Percentiles rank a stretch among this genome's conserved stretches.
These are phyloP conservation scores for Abelmoschus esculentus DNA, from an alignment of 345 rosid species.

Conservation along the genomic window DNA sequence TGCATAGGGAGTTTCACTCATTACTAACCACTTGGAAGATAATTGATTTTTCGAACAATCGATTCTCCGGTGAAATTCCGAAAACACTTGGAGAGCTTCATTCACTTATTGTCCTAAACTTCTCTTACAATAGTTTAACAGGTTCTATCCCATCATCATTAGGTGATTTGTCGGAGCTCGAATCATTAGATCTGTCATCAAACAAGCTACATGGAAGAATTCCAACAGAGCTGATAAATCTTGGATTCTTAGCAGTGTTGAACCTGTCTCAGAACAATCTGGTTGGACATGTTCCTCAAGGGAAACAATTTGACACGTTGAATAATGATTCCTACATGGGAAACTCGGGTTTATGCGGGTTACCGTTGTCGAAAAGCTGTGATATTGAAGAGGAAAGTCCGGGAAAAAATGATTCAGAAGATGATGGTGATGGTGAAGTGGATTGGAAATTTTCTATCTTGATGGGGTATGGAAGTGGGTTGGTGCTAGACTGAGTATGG, in stretches of 20 bases:
- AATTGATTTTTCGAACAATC: neutral
- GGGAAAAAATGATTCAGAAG: neutral
- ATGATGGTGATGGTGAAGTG: neutral
- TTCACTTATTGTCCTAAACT: too few species aligned
- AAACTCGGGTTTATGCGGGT: neutral
- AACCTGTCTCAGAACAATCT: neutral
- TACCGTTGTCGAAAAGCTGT: neutral
- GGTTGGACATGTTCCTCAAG: neutral
- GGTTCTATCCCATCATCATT: neutral
- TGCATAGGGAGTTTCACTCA: neutral
- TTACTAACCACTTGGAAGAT: neutral
- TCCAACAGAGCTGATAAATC: neutral
- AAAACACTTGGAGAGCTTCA: neutral
- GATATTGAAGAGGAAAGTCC: neutral
- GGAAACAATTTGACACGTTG: neutral
- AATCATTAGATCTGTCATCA: neutral
- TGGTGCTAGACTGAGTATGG: neutral
- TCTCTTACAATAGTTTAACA: neutral
- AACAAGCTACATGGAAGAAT: neutral
- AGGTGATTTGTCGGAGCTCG: neutral
- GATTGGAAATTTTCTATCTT: neutral
- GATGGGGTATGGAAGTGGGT: neutral
- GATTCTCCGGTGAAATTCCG: neutral
- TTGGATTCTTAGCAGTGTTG: neutral
- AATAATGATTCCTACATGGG: neutral